phyloP scores from a whole-genome alignment of 257 asterid genomes.

The Schizonepeta tenuifolia region DNA sequence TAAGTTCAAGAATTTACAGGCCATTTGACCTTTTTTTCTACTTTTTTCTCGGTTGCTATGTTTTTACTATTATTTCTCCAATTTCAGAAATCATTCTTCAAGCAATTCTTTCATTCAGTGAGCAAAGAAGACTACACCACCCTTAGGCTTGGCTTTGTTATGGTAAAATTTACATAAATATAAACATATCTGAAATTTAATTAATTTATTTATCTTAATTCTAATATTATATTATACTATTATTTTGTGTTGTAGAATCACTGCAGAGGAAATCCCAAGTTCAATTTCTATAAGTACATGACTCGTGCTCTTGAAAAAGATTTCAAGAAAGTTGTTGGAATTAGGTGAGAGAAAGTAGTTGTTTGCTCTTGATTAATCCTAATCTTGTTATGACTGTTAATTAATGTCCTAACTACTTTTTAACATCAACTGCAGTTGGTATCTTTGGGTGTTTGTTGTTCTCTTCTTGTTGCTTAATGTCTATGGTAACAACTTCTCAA shows the following conservation, averaged over 20 bases:
- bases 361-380: too few relatives aligned
- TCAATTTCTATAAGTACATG: constrained; percentile 59
- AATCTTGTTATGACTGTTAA: not conserved
- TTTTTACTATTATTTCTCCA: not conserved
- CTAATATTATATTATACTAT: too few relatives aligned
- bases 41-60: not conserved
- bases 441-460: constrained; percentile 71
- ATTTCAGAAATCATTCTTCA: constrained; percentile 52
- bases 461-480: constrained; percentile 69
- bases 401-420: not conserved
- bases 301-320: constrained; percentile 51
- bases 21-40: too few relatives aligned
- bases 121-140: constrained; percentile 48
- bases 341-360: constrained; percentile 34
- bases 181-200: not conserved
- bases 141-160: constrained; percentile 53
- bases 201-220: too few relatives aligned
- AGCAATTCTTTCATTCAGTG: constrained; percentile 56
- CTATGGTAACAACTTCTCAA: constrained; percentile 51
- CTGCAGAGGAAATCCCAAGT: constrained; percentile 45
- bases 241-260: constrained; percentile 50
- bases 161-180: constrained; percentile 33
- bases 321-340: constrained; percentile 59
- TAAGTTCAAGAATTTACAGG: too few relatives aligned
- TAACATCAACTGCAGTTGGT: constrained; percentile 62